These are phyloP conservation scores for Talaromyces sp. DNA, from an alignment of 2,329 filamentous ascomycete genomes.

Conservation along the genomic window DNA sequence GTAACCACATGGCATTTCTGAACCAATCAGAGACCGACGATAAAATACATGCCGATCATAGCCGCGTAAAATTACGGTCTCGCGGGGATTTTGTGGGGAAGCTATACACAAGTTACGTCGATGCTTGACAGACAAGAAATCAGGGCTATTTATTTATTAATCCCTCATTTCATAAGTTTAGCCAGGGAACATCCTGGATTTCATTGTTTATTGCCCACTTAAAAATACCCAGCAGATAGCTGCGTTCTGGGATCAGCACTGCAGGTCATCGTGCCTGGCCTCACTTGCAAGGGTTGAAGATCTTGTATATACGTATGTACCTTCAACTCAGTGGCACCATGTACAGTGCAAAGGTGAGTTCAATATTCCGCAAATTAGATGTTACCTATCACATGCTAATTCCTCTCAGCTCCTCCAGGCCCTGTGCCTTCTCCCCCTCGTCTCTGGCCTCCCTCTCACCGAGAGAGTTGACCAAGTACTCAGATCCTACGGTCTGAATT, in stretches of 20 bases:
- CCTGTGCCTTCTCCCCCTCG: conserved; percentile 2
- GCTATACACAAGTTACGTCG: background rate
- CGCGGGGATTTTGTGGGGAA: conserved; percentile 2
- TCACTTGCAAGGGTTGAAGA: background rate
- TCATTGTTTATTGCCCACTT: background rate
- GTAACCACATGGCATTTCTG: background rate
- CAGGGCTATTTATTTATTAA: no score
- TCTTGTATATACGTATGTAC: no score
- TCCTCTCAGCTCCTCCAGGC: background rate
- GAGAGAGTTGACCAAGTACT: conserved; percentile 6
- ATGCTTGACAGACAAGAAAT: no score
- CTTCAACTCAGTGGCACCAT: background rate
- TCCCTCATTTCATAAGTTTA: no score
- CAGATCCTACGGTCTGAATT: background rate
- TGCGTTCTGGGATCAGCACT: background rate
- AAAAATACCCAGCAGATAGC: background rate
- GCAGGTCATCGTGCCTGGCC: background rate
- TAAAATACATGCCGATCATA: background rate
- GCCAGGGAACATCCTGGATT: no score
- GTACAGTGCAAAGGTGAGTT: background rate
- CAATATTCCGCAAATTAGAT: no score
- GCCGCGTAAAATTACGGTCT: background rate
- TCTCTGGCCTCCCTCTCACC: background rate
- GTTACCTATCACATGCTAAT: background rate
- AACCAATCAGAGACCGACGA: background rate